Base-by-base conservation (phyloP, 345 rosid genomes). In the Eucalyptus microcorys region DNA sequence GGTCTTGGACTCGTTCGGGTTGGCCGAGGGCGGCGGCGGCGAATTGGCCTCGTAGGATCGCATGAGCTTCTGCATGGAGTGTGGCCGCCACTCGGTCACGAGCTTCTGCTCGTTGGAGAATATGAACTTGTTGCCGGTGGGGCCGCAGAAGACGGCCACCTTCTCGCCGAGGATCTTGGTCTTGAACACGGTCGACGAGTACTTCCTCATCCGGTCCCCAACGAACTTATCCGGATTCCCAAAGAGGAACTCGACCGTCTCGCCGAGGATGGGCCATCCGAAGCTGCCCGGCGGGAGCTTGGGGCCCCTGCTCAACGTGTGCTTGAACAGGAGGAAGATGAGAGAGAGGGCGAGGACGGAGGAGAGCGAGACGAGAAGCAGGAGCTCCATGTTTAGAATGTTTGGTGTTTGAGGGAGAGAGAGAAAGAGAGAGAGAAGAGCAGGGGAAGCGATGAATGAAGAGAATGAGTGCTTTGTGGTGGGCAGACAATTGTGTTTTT, bases 221-320 rank as follows among this genome's bases (percentile, higher is more conserved):
- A 89, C 89, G 47, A 89, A 89, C 89, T 83, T 89, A 17, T 89
- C 91, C 27, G 91, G 91, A 27, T 55, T 87, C 45, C 91, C 91
- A 89, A 37, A 89, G 34, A 89, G 89, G 55, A 89, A 89, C 66
- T 89, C 89, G 37, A 87, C 5, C 17, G 91, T 89, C 64, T 89
- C 91, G 26, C 91, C 91, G 40, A 89, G 48, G 45, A 89, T n/a
- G 81, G 91, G 91, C 91, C 91, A 87, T 26, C 91, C 91, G 53
- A 87, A 87, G 87, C 90, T 48, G 57, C 90, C 90, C n/a, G 90
- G 90, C 5, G 90, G 90, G 34, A 88, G 87, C 37, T 59, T 87
- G 57, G 68, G 64, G 22, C 49, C 76, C 37, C 52, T 32, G n/a
- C 87, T 55, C 47, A 37, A 32, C 55, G 16, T 87, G 86, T 24